Base-by-base conservation (phyloP, 352 stramenopile species). In the Blastocystis sp. region DNA sequence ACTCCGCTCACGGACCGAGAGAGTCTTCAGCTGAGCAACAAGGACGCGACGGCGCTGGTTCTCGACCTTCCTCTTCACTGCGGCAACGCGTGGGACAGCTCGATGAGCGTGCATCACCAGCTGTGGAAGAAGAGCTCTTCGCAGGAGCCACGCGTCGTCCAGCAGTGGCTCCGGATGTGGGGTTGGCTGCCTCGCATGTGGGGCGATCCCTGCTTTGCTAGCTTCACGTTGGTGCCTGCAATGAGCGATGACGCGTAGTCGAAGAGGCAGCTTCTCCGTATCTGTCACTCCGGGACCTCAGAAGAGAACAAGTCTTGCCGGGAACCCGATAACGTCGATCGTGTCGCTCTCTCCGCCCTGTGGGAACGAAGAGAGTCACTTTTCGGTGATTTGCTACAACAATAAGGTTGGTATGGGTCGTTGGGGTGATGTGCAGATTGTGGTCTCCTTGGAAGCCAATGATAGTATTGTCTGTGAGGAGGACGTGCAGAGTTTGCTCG, bases 241-340 rank as follows among this genome's bases (percentile, higher is more conserved):
- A 4, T 55, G 33, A 10, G 29, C n/a, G 21, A 12, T 85, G 6
- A 85, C 4, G 29, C 13, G 29, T 85, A 85, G 74, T 31, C 51
- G 74, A 24, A 29, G 74, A 37, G 74, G 74, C 16, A 85, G 74
- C 51, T 85, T 66, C 51, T 85, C 74, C 35, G 41, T 85, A 6
- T 59, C 74, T 2, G 45, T 85, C 50, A 69, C 70, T 67, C 74
- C 74, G 21, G 74, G 74, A 29, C 74, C 74, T 9, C 33, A 85
- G 29, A 63, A 21, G 1, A 6, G 12, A 10, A 69, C 55, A 21
- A 39, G 26, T 9, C 35, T 85, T 10, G 35, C 35, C 13, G 74
- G 74, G 37, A 85, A 85, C 33, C 74, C 74, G 1, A 69, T 85
- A 24, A 85, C 74, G 37, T 85, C 74, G 24, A 85, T 85, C 31